Evolutionary conservation across 2,329 filamentous ascomycete genomes (phyloP).

Genomic region (Penicillium verrucosum): DNA sequence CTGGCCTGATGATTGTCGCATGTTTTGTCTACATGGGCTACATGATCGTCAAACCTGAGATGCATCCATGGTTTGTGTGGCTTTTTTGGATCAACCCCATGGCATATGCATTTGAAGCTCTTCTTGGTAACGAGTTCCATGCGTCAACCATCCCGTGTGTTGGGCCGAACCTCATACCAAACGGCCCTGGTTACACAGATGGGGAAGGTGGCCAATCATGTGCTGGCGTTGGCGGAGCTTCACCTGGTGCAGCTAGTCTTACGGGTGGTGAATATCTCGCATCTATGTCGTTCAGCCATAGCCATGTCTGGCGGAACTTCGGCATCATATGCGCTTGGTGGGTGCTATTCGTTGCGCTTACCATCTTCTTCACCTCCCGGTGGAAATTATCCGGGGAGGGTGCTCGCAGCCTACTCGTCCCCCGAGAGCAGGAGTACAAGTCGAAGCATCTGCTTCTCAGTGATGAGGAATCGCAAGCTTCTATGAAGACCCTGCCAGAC

Average conservation of each 20-base stretch:
- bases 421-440: background rate
- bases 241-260: background rate
- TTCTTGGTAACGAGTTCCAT: background rate
- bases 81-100: background rate
- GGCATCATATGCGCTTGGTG: background rate
- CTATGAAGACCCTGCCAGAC: too few relatives aligned
- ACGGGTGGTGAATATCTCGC: background rate
- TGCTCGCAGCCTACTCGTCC: background rate
- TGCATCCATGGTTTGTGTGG: background rate
- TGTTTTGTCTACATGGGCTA: background rate
- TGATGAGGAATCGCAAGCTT: too few relatives aligned
- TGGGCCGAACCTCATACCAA: background rate
- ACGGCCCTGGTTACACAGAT: background rate
- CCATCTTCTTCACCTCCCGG: background rate
- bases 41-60: background rate
- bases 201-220: background rate
- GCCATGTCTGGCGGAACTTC: background rate
- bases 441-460: background rate
- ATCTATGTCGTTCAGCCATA: background rate
- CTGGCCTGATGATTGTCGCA: background rate
- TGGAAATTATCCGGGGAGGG: background rate
- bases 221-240: background rate
- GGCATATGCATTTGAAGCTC: background rate
- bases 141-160: background rate
- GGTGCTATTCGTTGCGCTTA: background rate